Evolutionary conservation across 1,284 basidiomycete genomes (phyloP), one percentile per base, ranked within the genome.

Genomic region (Cystobasidium sp.): DNA sequence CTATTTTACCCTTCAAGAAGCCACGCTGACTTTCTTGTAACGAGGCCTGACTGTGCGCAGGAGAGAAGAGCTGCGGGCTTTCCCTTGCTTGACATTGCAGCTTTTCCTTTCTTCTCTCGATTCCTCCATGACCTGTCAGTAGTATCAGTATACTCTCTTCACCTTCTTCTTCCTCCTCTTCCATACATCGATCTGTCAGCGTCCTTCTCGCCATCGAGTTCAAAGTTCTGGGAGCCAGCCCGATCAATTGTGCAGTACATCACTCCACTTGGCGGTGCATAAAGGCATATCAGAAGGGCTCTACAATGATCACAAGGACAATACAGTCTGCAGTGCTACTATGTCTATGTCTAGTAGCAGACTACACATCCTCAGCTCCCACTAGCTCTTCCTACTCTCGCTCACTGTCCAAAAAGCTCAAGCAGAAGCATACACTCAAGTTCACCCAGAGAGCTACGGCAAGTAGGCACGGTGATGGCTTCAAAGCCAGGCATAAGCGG

Each of bases 391-490:
- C 44, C 43, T 14, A 16, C 49, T 16, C 49, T 6, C 16, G 20
- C 2, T 51, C 53, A 22, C 53, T 56, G 12, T 20, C 53, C 14
- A 20, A 16, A 8, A n/a, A 14, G 53, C 14, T 20, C 22, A 20
- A 37, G 53, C 39, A 49, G 47, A 63, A 63, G 61, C 61, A 49
- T 37, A 71, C 59, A 22, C 61, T 71, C 39, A 61, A 61, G 59
- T 71, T 71, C 55, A 46, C 59, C 12, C 69, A 71, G 61, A 43
- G 51, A 37, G 16, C 56, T 43, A 51, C 55, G 10, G 31, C 37
- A 31, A 71, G 69, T 61, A 63, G 47, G 69, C 61, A 63, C 51
- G 69, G 69, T 14, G 49, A 37, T 18, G 20, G 16, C 37, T 66
- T 66, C 64, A 66, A 24, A 16, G 43, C 61, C 24, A 66, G 64